Percentiles rank a stretch among this genome's conserved stretches.
Evolutionary conservation across 371 early-diverging fungal species (phyloP).

Genomic region (Synchytrium microbalum): DNA sequence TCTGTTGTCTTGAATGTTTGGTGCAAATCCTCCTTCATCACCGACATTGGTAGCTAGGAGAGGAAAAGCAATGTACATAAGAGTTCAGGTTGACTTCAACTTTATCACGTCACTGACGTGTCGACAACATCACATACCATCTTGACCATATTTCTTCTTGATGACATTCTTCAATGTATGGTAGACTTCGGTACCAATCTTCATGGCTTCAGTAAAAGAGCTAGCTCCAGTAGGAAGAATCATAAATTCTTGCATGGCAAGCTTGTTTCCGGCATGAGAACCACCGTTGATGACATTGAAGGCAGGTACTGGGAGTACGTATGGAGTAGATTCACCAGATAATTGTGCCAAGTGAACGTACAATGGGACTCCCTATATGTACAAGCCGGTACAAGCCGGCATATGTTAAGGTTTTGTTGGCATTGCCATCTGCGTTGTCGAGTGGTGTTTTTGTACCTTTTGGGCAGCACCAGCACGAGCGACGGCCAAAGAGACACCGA

Average conservation of each 20-base stretch:
- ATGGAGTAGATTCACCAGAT: conserved; percentile 66
- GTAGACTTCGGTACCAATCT: conserved; percentile 96
- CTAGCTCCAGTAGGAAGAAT: conserved; percentile 93
- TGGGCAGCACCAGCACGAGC: conserved; percentile 92
- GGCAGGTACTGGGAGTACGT: conserved; percentile 92
- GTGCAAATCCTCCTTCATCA: conserved; percentile 99
- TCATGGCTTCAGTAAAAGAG: conserved; percentile 93
- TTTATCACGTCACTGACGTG: conserved; percentile 1
- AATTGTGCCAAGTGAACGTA: conserved; percentile 87
- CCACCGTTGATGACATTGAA: conserved; percentile 99
- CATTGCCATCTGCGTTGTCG: not conserved
- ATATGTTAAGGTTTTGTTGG: too few relatives aligned
- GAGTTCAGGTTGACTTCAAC: not conserved
- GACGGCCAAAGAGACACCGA: conserved; percentile 95
- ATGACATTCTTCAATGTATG: conserved; percentile 89
- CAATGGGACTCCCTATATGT: conserved; percentile 69
- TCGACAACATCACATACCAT: conserved; percentile 40
- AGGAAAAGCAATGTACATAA: not conserved
- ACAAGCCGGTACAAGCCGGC: not conserved
- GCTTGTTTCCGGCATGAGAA: conserved; percentile 97
- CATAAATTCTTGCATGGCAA: conserved; percentile 99
- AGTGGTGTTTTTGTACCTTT: conserved; percentile 24
- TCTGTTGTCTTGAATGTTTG: conserved; percentile 93
- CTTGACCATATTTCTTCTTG: conserved; percentile 96
- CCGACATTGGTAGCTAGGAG: conserved; percentile 87